These are phyloP conservation scores for Leccinum fibrillosum DNA, from an alignment of 768 basidiomycete genomes.

Conservation along the genomic window DNA sequence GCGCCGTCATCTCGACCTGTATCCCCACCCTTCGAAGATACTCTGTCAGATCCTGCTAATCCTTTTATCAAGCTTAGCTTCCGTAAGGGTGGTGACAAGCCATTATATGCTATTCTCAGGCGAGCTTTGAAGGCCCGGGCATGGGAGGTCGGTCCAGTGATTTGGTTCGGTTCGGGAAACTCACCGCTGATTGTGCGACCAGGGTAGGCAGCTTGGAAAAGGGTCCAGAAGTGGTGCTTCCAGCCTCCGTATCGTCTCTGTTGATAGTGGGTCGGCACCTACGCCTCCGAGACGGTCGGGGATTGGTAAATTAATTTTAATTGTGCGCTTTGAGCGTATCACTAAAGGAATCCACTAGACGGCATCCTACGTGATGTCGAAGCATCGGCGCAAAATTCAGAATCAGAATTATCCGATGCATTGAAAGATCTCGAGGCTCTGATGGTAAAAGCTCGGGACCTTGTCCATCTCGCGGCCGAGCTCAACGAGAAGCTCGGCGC, in stretches of 20 bases:
- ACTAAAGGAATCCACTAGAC: conserved; percentile 42
- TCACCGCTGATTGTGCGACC: not conserved
- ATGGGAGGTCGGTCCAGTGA: conserved; percentile 58
- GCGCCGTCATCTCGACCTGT: conserved; percentile 64
- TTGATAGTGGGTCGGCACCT: conserved; percentile 16
- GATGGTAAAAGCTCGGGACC: conserved; percentile 88
- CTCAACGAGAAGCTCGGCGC: conserved; percentile 79
- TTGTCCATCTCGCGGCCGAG: conserved; percentile 86
- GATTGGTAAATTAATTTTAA: conserved; percentile 23
- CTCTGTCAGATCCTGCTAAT: conserved; percentile 29
- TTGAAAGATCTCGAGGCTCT: conserved; percentile 86
- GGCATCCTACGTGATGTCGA: conserved; percentile 81
- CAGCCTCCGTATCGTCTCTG: conserved; percentile 17
- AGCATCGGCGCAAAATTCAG: conserved; percentile 57
- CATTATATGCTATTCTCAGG: conserved; percentile 76
- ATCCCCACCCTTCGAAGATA: conserved; percentile 40
- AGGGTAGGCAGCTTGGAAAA: conserved; percentile 33
- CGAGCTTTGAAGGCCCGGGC: conserved; percentile 63
- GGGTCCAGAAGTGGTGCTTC: conserved; percentile 18
- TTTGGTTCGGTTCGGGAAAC: not conserved
- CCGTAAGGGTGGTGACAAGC: conserved; percentile 83
- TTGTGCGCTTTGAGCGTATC: not conserved
- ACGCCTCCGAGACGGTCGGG: conserved; percentile 23
- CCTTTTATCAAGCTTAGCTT: conserved; percentile 81
- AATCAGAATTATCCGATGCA: conserved; percentile 68